Conservation (phyloP, 2,329 filamentous ascomycete genomes). For the Colletotrichum endophyticum region DNA sequence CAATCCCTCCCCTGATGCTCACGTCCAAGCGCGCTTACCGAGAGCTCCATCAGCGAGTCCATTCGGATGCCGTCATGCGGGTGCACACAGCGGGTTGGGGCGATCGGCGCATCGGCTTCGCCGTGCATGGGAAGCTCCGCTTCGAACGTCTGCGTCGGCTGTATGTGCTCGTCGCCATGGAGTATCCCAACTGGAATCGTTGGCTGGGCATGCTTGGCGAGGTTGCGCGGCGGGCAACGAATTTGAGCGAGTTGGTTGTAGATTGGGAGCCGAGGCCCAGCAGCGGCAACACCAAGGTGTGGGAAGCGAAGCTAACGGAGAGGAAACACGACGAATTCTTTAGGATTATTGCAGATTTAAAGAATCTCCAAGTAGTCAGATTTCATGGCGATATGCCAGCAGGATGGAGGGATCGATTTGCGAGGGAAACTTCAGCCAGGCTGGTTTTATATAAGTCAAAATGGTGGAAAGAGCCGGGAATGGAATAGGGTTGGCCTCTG, state of each 20-base stretch:
- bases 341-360: background rate
- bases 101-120: slow-evolving; percentile 30
- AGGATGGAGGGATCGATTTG: slow-evolving; percentile 6
- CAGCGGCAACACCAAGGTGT: background rate
- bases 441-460: background rate
- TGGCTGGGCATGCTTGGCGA: slow-evolving; percentile 32
- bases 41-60: slow-evolving; percentile 27
- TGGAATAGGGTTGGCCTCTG: background rate
- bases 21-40: slow-evolving; percentile 34
- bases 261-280: slow-evolving; percentile 32
- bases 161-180: slow-evolving; percentile 27
- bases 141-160: slow-evolving; percentile 29
- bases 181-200: slow-evolving; percentile 34
- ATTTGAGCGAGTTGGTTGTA: slow-evolving; percentile 27
- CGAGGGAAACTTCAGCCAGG: background rate
- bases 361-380: background rate
- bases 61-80: slow-evolving; percentile 27
- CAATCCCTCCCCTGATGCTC: slow-evolving; percentile 25
- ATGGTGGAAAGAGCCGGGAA: slow-evolving; percentile 16
- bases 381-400: slow-evolving; percentile 2
- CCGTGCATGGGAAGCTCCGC: slow-evolving; percentile 30
- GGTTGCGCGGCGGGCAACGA: slow-evolving; percentile 17
- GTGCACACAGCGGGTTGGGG: slow-evolving; percentile 27
- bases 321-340: slow-evolving; percentile 16
- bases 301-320: slow-evolving; percentile 4